Percentiles rank a stretch among this genome's conserved stretches.
Evolutionary conservation across 2,329 filamentous ascomycete genomes (phyloP).

Genomic region (Lizonia empirigonia): DNA sequence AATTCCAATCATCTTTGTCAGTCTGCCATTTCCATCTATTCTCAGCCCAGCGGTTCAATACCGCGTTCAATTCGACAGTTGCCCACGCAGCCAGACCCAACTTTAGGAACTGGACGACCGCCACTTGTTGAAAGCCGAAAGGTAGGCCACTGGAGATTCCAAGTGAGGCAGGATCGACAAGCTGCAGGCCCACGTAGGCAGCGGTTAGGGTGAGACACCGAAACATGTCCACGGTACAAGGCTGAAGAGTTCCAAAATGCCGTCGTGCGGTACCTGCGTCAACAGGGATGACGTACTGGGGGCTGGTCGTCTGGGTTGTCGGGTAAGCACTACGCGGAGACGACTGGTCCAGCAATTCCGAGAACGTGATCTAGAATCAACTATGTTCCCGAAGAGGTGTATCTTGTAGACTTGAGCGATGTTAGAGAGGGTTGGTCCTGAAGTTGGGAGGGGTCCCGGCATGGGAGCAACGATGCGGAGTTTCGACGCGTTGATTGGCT

Average conservation of each 20-base stretch:
- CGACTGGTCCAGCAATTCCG: neutral
- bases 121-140: conserved; percentile 30
- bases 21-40: conserved; percentile 49
- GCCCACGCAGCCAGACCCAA: conserved; percentile 34
- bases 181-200: conserved; percentile 25
- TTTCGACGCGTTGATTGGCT: conserved; percentile 18
- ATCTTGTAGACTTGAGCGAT: too few relatives aligned
- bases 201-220: conserved; percentile 26
- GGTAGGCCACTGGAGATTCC: conserved; percentile 22
- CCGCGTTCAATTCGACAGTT: conserved; percentile 32
- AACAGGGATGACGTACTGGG: conserved; percentile 7
- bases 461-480: neutral
- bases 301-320: neutral
- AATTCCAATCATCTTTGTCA: conserved; percentile 39
- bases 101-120: conserved; percentile 32
- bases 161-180: conserved; percentile 26
- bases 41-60: conserved; percentile 40
- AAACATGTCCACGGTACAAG: conserved; percentile 23
- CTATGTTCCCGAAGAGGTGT: neutral
- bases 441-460: too few relatives aligned
- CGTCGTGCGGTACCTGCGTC: conserved; percentile 2
- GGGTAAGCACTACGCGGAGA: conserved; percentile 7
- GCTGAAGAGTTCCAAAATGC: conserved; percentile 1
- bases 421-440: neutral
- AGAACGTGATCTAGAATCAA: neutral